Evolutionary conservation across 2,329 filamentous ascomycete genomes (phyloP).

Genomic region (Colletotrichum eleusines): DNA sequence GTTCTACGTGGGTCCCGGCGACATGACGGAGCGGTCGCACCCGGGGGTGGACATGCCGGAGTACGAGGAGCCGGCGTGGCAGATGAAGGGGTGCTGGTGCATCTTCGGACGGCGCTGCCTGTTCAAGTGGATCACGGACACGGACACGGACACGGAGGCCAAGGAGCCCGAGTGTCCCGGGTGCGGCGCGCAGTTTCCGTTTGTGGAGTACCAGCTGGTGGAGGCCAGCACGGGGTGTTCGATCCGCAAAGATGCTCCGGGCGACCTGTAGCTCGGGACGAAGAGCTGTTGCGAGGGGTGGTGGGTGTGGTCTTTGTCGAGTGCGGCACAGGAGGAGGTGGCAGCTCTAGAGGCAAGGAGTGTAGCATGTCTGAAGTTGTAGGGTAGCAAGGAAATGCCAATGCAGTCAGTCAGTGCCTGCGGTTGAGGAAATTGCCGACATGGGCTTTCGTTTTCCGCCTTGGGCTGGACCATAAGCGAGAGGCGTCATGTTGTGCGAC

Average conservation of each 20-base stretch:
- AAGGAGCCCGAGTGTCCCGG: slow-evolving; percentile 6
- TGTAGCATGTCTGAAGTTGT: neutral
- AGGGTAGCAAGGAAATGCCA: neutral
- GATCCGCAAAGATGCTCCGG: neutral
- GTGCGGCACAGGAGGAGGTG: too few relatives aligned
- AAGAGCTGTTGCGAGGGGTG: too few relatives aligned
- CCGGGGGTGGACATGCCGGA: slow-evolving; percentile 1
- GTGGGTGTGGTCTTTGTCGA: neutral
- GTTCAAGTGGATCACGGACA: slow-evolving; percentile 30
- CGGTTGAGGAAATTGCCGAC: neutral
- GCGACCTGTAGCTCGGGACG: neutral
- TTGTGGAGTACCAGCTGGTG: neutral
- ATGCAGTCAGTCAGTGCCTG: too few relatives aligned
- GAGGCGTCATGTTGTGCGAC: neutral
- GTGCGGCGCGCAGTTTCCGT: slow-evolving; percentile 2
- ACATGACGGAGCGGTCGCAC: neutral
- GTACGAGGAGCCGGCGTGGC: slow-evolving; percentile 29
- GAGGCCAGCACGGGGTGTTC: slow-evolving; percentile 13
- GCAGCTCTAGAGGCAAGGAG: too few relatives aligned
- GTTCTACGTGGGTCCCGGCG: slow-evolving; percentile 7
- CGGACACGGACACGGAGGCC: neutral
- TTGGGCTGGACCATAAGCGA: neutral
- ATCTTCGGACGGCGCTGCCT: slow-evolving; percentile 28
- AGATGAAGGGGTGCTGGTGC: slow-evolving; percentile 23
- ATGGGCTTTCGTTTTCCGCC: too few relatives aligned